phyloP scores from a whole-genome alignment of 2,329 filamentous ascomycete genomes.

The Alternaria brassicicola region DNA sequence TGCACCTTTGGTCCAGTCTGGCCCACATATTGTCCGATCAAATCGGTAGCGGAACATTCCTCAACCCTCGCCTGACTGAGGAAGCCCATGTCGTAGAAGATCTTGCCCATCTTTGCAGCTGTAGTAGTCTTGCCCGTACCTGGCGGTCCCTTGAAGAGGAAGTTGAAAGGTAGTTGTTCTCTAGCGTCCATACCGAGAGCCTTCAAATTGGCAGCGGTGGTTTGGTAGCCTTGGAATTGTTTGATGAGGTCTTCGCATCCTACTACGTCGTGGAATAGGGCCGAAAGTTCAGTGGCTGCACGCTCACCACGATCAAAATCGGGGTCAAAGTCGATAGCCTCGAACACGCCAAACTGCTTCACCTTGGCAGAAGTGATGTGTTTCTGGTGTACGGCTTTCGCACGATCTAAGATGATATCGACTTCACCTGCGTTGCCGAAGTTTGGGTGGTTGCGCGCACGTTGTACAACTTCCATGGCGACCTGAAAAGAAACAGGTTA shows the following conservation, averaged over 20 bases:
- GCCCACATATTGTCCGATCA: slow-evolving; percentile 72
- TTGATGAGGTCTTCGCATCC: slow-evolving; percentile 63
- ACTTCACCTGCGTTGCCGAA: slow-evolving; percentile 79
- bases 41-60: slow-evolving; percentile 70
- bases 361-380: slow-evolving; percentile 44
- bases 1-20: slow-evolving; percentile 72
- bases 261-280: slow-evolving; percentile 64
- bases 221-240: slow-evolving; percentile 62
- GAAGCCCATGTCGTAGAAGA: slow-evolving; percentile 78
- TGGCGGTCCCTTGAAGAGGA: slow-evolving; percentile 70
- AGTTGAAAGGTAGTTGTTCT: slow-evolving; percentile 68
- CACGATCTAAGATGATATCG: slow-evolving; percentile 67
- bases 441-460: slow-evolving; percentile 66
- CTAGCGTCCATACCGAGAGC: slow-evolving; percentile 60
- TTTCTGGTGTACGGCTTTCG: slow-evolving; percentile 61
- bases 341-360: slow-evolving; percentile 42
- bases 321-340: slow-evolving; percentile 63
- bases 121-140: slow-evolving; percentile 76
- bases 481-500: slow-evolving; percentile 12
- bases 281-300: slow-evolving; percentile 52
- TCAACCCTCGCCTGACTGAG: slow-evolving; percentile 65
- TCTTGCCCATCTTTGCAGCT: slow-evolving; percentile 74
- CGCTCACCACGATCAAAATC: slow-evolving; percentile 61
- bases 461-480: slow-evolving; percentile 65
- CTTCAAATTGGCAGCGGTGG: slow-evolving; percentile 59